Evolutionary conservation across 2,329 filamentous ascomycete species (phyloP).

Genomic region (Trichoderma breve): DNA sequence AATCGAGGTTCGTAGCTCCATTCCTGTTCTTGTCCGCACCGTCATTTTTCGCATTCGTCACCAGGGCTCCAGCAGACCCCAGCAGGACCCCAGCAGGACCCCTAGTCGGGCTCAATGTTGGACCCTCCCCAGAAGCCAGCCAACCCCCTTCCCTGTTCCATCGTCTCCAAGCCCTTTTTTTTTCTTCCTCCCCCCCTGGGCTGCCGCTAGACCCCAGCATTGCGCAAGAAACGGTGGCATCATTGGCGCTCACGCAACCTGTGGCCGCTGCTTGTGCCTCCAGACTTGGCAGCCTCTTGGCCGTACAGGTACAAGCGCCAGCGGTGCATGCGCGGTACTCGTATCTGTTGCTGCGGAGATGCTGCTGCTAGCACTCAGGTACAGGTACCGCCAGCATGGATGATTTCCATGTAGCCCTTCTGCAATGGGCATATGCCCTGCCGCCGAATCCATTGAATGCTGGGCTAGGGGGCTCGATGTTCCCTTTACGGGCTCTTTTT

Average conservation of each 20-base stretch:
- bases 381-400: neutral
- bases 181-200: neutral
- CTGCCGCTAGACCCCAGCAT: slow-evolving; percentile 14
- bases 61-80: neutral
- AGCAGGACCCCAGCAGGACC: slow-evolving; percentile 8
- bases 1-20: slow-evolving; percentile 51
- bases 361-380: neutral
- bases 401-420: neutral
- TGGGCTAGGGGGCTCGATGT: neutral
- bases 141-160: neutral
- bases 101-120: slow-evolving; percentile 1
- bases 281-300: neutral
- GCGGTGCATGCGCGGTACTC: neutral
- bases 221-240: slow-evolving; percentile 5
- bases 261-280: neutral
- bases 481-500: neutral
- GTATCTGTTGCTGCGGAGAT: neutral
- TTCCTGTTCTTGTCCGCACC: slow-evolving; percentile 21
- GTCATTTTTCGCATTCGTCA: slow-evolving; percentile 11
- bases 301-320: neutral
- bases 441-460: neutral
- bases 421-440: neutral
- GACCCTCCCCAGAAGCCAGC: neutral
- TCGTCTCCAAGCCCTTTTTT: neutral
- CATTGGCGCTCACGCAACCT: neutral